These are phyloP conservation scores for Salvia hispanica DNA, from an alignment of 257 asterid genomes.

Conservation along the genomic window DNA sequence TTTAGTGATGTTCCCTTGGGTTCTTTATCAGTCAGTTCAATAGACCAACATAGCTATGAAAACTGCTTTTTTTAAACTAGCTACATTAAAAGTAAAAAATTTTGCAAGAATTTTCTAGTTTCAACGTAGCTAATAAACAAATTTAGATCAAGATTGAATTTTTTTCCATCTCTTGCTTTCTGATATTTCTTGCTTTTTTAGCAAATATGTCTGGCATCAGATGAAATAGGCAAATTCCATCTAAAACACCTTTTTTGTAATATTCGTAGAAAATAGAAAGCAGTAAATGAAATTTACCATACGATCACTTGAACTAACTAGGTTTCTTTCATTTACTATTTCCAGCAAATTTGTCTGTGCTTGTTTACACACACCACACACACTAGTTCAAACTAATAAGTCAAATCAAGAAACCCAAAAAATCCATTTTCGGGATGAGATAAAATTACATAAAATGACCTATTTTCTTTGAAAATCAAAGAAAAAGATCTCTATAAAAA, in stretches of 20 bases:
- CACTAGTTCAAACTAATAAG: neutral
- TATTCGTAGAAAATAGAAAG: neutral
- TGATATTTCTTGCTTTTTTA: neutral
- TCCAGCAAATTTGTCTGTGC: neutral
- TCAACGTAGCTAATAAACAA: neutral
- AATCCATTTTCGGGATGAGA: neutral
- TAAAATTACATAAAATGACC: neutral
- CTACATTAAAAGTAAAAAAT: neutral
- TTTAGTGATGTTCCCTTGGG: constrained; percentile 33
- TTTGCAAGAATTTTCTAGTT: no score
- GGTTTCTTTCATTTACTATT: neutral
- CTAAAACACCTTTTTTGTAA: neutral
- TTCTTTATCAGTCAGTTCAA: constrained; percentile 27
- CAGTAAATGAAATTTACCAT: constrained; percentile 12
- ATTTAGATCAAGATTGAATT: neutral
- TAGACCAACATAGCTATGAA: neutral
- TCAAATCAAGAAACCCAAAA: neutral
- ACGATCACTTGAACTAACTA: neutral
- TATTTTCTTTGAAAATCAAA: neutral
- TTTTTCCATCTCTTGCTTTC: neutral
- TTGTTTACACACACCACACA: neutral
- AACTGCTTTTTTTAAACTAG: constrained; percentile 12
- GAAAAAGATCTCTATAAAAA: neutral
- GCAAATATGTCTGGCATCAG: constrained; percentile 7
- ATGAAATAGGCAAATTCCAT: neutral